Evolutionary conservation across 352 stramenopile species (phyloP).

Genomic region (Globisporangium echinulatum): DNA sequence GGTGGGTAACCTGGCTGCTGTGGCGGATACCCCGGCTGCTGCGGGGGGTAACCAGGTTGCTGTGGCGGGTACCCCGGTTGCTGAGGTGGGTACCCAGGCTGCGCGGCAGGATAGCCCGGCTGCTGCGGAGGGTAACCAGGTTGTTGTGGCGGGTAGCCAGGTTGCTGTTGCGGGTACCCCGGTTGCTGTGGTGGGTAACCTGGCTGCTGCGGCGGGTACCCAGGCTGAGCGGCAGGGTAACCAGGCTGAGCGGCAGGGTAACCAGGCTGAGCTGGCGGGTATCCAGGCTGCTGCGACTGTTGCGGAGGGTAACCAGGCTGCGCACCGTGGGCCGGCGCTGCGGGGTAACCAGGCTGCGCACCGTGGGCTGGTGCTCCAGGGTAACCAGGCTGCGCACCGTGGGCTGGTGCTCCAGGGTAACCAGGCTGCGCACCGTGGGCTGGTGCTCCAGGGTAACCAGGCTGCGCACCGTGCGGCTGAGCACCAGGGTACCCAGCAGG

Average conservation of each 20-base stretch:
- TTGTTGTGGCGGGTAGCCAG: too few relatives aligned
- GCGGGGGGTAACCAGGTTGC: constrained; percentile 16
- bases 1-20: too few relatives aligned
- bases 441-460: constrained; percentile 18
- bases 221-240: constrained; percentile 11
- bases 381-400: constrained; percentile 18
- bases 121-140: constrained; percentile 18
- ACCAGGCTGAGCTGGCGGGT: constrained; percentile 4
- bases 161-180: too few relatives aligned
- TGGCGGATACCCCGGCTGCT: constrained; percentile 18
- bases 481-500: constrained; percentile 11
- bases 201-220: constrained; percentile 20
- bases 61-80: too few relatives aligned
- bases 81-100: too few relatives aligned
- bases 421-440: constrained; percentile 11
- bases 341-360: constrained; percentile 12
- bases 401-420: constrained; percentile 12
- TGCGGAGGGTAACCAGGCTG: constrained; percentile 20
- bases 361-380: constrained; percentile 9
- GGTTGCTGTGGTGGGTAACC: too few relatives aligned
- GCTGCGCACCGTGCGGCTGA: constrained; percentile 3
- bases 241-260: constrained; percentile 3
- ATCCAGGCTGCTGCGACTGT: constrained; percentile 12
- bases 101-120: too few relatives aligned
- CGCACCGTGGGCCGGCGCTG: constrained; percentile 9